Base-by-base conservation (phyloP, 768 basidiomycete genomes). In the Termitomyces sp. region DNA sequence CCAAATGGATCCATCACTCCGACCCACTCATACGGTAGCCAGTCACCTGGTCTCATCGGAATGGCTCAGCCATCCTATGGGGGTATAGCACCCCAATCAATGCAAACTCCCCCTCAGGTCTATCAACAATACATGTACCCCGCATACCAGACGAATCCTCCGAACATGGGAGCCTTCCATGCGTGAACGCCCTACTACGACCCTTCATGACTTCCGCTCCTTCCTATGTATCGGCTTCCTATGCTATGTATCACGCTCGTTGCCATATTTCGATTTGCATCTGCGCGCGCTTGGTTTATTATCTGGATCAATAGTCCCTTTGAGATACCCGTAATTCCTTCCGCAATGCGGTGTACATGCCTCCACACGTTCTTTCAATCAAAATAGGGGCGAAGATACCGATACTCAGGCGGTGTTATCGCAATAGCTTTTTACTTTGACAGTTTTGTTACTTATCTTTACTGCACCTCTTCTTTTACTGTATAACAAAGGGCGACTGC, bases 51-150 rank as follows among this genome's bases (percentile, higher is more conserved):
- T 62, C 70, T 90, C 42, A 75, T 88, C 57, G 81, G 81, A 57
- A 85, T 89, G 82, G 79, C 76, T 46, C 87, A 87, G 63, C 75
- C 81, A n/a, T 68, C 85, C 42, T 91, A 88, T 70, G 79, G 76
- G 60, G 80, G 77, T 54, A 78, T 86, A 75, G 68, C 79, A 22
- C 77, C 85, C 24, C 61, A 62, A 47, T 20, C 58, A 33, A 54
- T 62, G 61, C 80, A 83, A 58, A 73, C 86, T 10, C 80, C 86
- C 57, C 77, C 81, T 60, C 87, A 89, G 66, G 71, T 87, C 61
- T 91, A 91, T 69, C 85, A 88, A 72, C 80, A 85, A 57, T 92
- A 91, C 76, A 86, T 91, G 88, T 90, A 90, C 68, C 86, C 87
- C 73, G 77, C 88, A 69, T 92, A 92, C 72, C 88, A 88, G 70